Percentiles rank a stretch among this genome's conserved stretches.
Evolutionary conservation across 2,329 filamentous ascomycete species (phyloP).

Genomic region (Plectosphaerella plurivora): DNA sequence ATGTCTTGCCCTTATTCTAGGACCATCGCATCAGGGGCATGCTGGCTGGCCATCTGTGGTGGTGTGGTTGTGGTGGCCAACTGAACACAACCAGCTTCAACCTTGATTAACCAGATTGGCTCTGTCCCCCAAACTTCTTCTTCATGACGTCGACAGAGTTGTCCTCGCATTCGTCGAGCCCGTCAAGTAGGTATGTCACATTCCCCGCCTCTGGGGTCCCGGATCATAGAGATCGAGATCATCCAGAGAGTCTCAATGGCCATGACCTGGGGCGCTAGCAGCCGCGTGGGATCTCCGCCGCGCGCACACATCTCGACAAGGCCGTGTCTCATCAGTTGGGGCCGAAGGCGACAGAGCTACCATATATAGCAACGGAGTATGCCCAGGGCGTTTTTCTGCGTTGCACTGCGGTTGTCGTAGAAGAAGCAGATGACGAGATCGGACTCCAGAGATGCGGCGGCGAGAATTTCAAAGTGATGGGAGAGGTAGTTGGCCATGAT

Average conservation of each 20-base stretch:
- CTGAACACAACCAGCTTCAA: neutral
- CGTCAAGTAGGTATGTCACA: conserved; percentile 14
- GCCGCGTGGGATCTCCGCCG: too few species aligned
- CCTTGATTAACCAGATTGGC: neutral
- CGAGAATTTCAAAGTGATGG: neutral
- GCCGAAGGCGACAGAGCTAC: neutral
- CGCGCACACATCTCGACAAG: too few species aligned
- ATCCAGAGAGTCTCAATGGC: neutral
- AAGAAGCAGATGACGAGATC: neutral
- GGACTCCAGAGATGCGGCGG: neutral
- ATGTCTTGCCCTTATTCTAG: too few species aligned
- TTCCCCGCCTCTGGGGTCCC: neutral
- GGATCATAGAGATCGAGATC: neutral
- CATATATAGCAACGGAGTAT: neutral
- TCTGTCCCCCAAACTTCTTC: neutral
- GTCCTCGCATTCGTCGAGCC: conserved; percentile 5
- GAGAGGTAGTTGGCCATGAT: neutral
- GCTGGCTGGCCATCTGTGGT: neutral
- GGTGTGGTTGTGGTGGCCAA: too few species aligned
- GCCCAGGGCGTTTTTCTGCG: neutral
- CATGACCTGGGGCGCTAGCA: neutral
- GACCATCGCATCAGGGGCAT: conserved; percentile 1
- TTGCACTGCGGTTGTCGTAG: neutral
- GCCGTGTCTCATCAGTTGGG: neutral
- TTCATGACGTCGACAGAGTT: neutral